Base-by-base conservation (phyloP, 176 grass and related monocot species). In the Oryza meridionalis region DNA sequence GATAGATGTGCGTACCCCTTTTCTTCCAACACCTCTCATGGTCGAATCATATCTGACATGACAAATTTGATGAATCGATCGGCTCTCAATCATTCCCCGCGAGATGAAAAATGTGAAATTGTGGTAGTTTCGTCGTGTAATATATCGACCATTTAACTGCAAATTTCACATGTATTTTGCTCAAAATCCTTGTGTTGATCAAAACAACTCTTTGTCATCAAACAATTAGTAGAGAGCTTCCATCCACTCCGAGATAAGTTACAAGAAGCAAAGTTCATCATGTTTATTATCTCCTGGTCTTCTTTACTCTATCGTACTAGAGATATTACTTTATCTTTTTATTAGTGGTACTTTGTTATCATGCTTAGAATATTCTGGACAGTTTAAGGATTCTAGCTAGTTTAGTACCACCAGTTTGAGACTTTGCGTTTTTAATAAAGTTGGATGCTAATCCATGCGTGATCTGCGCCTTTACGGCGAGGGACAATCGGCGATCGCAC, bases 1-100 rank as follows among this genome's bases (percentile, higher is more conserved):
- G 31, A 31, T 15, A 51, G 26, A 26, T 9, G 62, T 21, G 40
- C 4, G 25, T 7, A 24, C n/a, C 32, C 27, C 44, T 69, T 51
- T 69, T 31, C 33, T 31, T 33, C 65, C 65, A 51, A 35, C 77
- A 35, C 29, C 65, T 50, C 78, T 80, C 78, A 17, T 69, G 78
- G 9, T 5, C 77, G 19, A 68, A 80, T 80, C 65, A 69, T 69
- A n/a, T 80, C 27, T 53, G 29, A 69, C 47, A 69, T 22, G 45
- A 32, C 65, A 80, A 50, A 46, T 2, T 62, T 62, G 58, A 62
- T 9, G 2, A n/a, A 44, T 13, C 7, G 9, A 66, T 42, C 43
- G 62, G 10, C 5, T 16, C 9, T 17, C 62, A 66, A 80, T 69
- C 77, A 44, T 69, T 69, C 53, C 40, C 7, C 11, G 45, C 37